These are phyloP conservation scores for Stemphylium beticola DNA, from an alignment of 2,329 filamentous ascomycete species.

Conservation along the genomic window DNA sequence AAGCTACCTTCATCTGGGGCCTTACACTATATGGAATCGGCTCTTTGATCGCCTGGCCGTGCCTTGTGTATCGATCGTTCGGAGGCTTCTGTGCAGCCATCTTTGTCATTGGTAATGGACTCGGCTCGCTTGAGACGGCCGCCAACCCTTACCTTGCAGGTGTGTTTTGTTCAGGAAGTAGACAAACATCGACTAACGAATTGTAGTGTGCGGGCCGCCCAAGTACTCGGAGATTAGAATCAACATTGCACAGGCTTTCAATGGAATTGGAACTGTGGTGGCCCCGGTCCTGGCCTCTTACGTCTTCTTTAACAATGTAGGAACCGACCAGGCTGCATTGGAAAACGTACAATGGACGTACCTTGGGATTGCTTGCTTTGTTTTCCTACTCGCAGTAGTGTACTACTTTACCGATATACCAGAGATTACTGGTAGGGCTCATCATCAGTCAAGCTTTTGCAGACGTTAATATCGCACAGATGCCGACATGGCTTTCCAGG, in stretches of 20 bases:
- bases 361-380: constrained; percentile 66
- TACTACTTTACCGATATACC: constrained; percentile 64
- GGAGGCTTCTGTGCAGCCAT: constrained; percentile 66
- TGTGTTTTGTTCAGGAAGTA: neutral
- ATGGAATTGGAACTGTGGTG: constrained; percentile 64
- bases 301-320: constrained; percentile 66
- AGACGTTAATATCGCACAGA: constrained; percentile 16
- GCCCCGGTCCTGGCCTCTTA: constrained; percentile 65
- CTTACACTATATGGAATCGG: constrained; percentile 63
- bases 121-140: constrained; percentile 64
- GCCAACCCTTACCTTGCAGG: constrained; percentile 56
- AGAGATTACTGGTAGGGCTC: constrained; percentile 56
- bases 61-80: constrained; percentile 61
- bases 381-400: constrained; percentile 61
- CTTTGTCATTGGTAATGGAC: constrained; percentile 60
- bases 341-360: constrained; percentile 70
- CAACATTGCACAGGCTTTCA: constrained; percentile 65
- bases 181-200: neutral
- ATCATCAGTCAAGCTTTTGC: neutral
- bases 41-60: constrained; percentile 66
- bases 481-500: constrained; percentile 64
- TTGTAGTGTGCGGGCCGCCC: constrained; percentile 62
- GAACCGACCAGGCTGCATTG: constrained; percentile 57
- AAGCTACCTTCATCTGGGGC: constrained; percentile 57
- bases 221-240: constrained; percentile 64